These are phyloP conservation scores for Naganishia vaughanmartiniae DNA, from an alignment of 768 basidiomycete genomes.

Conservation along the genomic window DNA sequence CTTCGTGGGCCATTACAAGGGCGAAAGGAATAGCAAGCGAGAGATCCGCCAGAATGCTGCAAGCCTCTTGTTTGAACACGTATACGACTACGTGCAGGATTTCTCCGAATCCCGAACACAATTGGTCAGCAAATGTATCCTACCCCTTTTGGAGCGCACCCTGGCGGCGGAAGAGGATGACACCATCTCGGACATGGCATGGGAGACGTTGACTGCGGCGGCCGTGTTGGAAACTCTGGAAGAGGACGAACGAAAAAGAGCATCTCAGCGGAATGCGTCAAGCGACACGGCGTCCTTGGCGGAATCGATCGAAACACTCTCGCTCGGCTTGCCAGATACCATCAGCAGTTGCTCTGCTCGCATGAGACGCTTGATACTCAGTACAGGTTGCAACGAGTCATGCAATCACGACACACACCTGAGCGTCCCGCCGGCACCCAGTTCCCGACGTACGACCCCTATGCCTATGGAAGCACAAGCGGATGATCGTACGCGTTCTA, in stretches of 20 bases:
- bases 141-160: constrained; percentile 51
- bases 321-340: not conserved
- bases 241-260: constrained; percentile 44
- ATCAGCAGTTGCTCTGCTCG: constrained; percentile 17
- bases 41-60: constrained; percentile 37
- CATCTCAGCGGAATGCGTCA: constrained; percentile 20
- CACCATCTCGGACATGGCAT: constrained; percentile 46
- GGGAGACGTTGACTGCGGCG: constrained; percentile 44
- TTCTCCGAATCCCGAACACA: constrained; percentile 40
- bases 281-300: constrained; percentile 23
- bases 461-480: not conserved
- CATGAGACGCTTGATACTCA: constrained; percentile 9
- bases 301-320: constrained; percentile 16
- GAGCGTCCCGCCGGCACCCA: not conserved
- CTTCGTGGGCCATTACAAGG: constrained; percentile 32
- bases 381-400: constrained; percentile 12
- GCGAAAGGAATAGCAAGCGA: not conserved
- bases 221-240: constrained; percentile 50
- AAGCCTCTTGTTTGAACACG: constrained; percentile 43
- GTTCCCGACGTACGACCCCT: constrained; percentile 1
- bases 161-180: constrained; percentile 47
- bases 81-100: constrained; percentile 49
- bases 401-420: not conserved
- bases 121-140: constrained; percentile 48
- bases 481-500: constrained; percentile 6